Base-by-base conservation (phyloP, 495 filamentous ascomycete species). In the Podospora pseudopauciseta region DNA sequence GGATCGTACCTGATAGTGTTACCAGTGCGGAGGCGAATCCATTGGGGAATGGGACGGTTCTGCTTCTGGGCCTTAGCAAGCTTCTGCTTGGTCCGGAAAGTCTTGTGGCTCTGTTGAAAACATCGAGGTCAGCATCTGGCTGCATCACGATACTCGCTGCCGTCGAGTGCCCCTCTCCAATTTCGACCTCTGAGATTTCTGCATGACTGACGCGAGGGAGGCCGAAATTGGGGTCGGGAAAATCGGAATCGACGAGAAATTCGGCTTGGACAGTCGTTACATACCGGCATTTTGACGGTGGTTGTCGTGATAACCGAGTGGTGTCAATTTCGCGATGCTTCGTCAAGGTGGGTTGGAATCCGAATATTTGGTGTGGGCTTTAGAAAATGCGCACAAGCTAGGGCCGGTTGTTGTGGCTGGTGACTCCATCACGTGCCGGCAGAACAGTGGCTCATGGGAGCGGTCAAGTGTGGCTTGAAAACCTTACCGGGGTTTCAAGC, bases 81-180 rank as follows among this genome's bases (percentile, higher is more conserved):
- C 95, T 99, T 99, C 83, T 95, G 91, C 94, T 99, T 99, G 83
- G 92, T 96, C 81, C 92, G 90, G 92, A 97, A 97, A 79, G 93
- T 92, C 89, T 97, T 97, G 87, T 99, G 92, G 88, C 90, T 92
- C 93, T 97, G 81, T 81, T 70, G 68, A n/a, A 58, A 65, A 65
- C 60, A 49, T 54, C 63, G 7, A 68, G 19, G 71, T 76, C 58
- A 77, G 73, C 66, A 15, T 63, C 59, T 19, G 59, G 13, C 2
- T 39, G 23, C 15, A 0, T 64, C 60, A 62, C 53, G 34, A 49
- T 57, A 30, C 13, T 27, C 32, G 59, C 63, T 26, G 53, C 13
- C 54, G 39, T 20, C 63, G 16, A 20, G 15, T 16, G 27, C 26
- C 63, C 72, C 65, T 60, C 66, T 56, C 63, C 68, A 19, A n/a